Percentiles rank a stretch among this genome's conserved stretches.
Conservation (phyloP, 1,284 basidiomycete genomes). For the Rhizoctonia solani region DNA sequence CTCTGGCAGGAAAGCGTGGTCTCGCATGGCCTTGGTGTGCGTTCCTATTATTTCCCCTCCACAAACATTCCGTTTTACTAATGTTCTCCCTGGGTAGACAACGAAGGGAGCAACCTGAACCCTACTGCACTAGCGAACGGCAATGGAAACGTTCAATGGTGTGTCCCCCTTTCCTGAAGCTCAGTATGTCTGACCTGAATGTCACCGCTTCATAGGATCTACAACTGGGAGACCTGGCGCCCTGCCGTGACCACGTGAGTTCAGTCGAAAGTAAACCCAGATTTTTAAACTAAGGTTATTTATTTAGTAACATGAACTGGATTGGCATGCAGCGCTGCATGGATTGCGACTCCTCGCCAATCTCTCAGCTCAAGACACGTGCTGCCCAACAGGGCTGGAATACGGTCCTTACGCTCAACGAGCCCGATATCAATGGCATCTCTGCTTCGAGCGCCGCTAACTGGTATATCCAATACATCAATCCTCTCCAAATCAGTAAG, state of each 20-base stretch:
- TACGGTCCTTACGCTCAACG: constrained; percentile 33
- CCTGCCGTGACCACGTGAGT: constrained; percentile 29
- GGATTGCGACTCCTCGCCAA: constrained; percentile 25
- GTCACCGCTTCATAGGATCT: constrained; percentile 9
- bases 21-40: constrained; percentile 33
- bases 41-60: too few relatives aligned
- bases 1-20: constrained; percentile 17
- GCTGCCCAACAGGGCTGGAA: constrained; percentile 31
- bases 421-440: constrained; percentile 31
- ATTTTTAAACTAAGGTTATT: neutral
- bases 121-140: constrained; percentile 1
- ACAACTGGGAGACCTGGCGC: constrained; percentile 33
- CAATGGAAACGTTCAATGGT: constrained; percentile 8
- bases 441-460: neutral
- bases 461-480: constrained; percentile 34
- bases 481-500: constrained; percentile 31
- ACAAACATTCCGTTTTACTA: too few relatives aligned
- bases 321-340: constrained; percentile 21
- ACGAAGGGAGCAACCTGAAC: constrained; percentile 18
- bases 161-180: neutral
- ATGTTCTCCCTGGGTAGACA: constrained; percentile 1
- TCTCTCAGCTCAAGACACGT: constrained; percentile 24
- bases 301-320: constrained; percentile 29
- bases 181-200: neutral
- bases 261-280: too few relatives aligned